These are phyloP conservation scores for Termitomyces sp. DNA, from an alignment of 768 basidiomycete species.

Conservation along the genomic window DNA sequence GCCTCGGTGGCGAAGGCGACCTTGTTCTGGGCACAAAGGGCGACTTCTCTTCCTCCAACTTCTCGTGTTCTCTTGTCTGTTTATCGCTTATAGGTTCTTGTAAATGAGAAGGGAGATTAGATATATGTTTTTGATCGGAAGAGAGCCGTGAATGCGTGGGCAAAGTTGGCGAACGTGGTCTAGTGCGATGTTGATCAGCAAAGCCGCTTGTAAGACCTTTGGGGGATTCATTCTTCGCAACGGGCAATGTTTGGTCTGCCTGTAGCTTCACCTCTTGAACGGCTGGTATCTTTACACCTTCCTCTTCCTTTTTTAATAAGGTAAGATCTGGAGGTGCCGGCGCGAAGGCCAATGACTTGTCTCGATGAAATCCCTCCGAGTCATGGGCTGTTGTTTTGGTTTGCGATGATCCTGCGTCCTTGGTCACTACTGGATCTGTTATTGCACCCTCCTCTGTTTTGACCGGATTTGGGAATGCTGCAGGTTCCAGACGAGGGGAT, in stretches of 20 bases:
- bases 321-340: background rate
- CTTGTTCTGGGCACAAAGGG: slow-evolving; percentile 4
- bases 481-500: slow-evolving; percentile 10
- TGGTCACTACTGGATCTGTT: background rate
- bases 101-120: background rate
- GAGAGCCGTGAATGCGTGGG: background rate
- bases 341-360: background rate
- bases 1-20: slow-evolving; percentile 22
- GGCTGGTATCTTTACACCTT: background rate
- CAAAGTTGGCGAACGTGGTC: background rate
- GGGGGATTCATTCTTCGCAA: background rate
- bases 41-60: background rate
- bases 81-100: background rate
- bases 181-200: background rate
- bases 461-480: background rate
- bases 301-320: background rate
- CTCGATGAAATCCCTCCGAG: background rate
- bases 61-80: background rate
- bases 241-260: background rate
- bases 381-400: background rate
- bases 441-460: background rate
- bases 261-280: background rate
- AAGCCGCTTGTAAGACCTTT: background rate
- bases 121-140: background rate
- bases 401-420: background rate